These are phyloP conservation scores for Saturnispora saitoi DNA, from an alignment of 805 yeast species.

Conservation along the genomic window DNA sequence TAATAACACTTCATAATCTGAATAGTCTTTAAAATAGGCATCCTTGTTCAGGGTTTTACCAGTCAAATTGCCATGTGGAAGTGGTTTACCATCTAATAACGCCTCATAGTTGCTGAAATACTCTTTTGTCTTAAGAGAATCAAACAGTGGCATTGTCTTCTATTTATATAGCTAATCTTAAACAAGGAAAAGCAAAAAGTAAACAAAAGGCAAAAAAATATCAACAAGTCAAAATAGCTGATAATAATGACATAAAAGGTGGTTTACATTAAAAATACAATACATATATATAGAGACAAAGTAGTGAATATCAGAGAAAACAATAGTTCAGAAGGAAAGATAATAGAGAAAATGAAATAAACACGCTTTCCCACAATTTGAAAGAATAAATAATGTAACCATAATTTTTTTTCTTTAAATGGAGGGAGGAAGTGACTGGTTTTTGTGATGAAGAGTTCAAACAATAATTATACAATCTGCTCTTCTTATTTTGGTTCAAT, in stretches of 20 bases:
- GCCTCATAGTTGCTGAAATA: constrained; percentile 25
- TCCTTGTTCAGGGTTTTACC: constrained; percentile 21
- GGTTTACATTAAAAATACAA: constrained; percentile 1
- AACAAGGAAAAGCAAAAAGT: neutral
- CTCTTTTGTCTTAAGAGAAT: constrained; percentile 17
- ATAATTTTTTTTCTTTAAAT: too few relatives aligned
- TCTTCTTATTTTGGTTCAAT: neutral
- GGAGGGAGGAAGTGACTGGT: too few relatives aligned
- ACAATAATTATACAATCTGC: too few relatives aligned
- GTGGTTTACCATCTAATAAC: constrained; percentile 20
- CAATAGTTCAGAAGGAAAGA: neutral
- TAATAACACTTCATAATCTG: constrained; percentile 25
- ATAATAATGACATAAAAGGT: neutral
- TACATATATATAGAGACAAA: neutral
- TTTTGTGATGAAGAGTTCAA: too few relatives aligned
- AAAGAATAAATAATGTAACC: too few relatives aligned
- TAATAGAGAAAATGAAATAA: too few relatives aligned
- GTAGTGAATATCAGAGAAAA: neutral
- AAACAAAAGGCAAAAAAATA: constrained; percentile 1
- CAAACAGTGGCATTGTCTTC: constrained; percentile 21
- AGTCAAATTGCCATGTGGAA: constrained; percentile 24
- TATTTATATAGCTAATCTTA: constrained; percentile 16
- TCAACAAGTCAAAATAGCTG: neutral
- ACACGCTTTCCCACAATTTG: too few relatives aligned
- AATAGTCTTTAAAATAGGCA: constrained; percentile 18